Evolutionary conservation across 2,329 filamentous ascomycete genomes (phyloP).

Genomic region (Teratosphaeria destructans): DNA sequence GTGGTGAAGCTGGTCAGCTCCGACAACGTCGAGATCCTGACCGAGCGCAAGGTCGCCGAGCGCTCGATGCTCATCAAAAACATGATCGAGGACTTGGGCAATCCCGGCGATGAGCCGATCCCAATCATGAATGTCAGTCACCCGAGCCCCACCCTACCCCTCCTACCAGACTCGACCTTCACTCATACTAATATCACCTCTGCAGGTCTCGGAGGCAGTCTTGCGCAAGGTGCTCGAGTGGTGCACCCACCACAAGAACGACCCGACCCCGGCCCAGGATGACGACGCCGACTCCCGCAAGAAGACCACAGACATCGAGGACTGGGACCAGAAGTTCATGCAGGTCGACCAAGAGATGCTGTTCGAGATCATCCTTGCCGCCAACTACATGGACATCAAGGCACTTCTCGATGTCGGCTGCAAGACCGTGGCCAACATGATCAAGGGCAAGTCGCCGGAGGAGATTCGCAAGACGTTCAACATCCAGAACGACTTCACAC

Average conservation of each 20-base stretch:
- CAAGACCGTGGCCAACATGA: conserved; percentile 99
- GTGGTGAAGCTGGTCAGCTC: conserved; percentile 35
- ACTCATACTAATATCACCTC: conserved; percentile 18
- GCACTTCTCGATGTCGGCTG: conserved; percentile 93
- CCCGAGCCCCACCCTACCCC: not conserved
- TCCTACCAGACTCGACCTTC: not conserved
- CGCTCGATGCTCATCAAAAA: conserved; percentile 96
- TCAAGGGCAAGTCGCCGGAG: conserved; percentile 99
- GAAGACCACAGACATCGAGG: conserved; percentile 97
- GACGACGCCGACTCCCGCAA: conserved; percentile 91
- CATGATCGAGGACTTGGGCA: conserved; percentile 88
- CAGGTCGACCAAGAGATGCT: conserved; percentile 99
- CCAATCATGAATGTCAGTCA: conserved; percentile 65
- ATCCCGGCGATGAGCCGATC: conserved; percentile 54
- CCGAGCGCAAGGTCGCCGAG: conserved; percentile 74
- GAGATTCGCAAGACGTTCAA: conserved; percentile 99
- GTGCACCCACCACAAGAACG: conserved; percentile 90
- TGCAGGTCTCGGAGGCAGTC: conserved; percentile 75
- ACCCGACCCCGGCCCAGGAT: conserved; percentile 70
- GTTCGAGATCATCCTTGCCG: conserved; percentile 95
- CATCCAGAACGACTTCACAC: conserved; percentile 98
- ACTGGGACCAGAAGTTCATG: conserved; percentile 99
- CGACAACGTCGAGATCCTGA: conserved; percentile 35
- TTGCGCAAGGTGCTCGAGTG: conserved; percentile 95
- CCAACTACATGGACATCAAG: conserved; percentile 99